Evolutionary conservation across 2,329 filamentous ascomycete genomes (phyloP).

Genomic region (Sarocladium strictum): DNA sequence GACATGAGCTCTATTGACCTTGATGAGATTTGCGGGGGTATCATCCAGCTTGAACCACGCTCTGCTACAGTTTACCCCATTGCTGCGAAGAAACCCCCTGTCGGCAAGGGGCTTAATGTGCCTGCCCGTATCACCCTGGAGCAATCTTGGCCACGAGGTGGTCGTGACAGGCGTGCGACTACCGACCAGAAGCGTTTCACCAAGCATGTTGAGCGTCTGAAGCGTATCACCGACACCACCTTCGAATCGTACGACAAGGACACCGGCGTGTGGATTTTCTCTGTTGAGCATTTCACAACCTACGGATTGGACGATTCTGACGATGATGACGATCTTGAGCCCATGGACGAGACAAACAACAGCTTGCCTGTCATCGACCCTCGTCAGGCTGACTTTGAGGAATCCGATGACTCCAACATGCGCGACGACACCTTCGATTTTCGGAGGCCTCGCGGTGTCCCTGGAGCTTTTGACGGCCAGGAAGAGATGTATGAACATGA

Average conservation of each 20-base stretch:
- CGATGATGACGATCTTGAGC: constrained; percentile 49
- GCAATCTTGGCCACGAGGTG: constrained; percentile 81
- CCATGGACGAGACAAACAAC: constrained; percentile 21
- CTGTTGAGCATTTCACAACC: constrained; percentile 93
- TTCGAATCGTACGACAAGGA: constrained; percentile 76
- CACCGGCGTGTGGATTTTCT: constrained; percentile 85
- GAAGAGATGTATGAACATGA: constrained; percentile 50
- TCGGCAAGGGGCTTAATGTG: constrained; percentile 86
- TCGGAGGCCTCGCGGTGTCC: constrained; percentile 49
- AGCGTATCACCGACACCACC: constrained; percentile 70
- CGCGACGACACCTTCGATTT: constrained; percentile 57
- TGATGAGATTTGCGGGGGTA: constrained; percentile 69
- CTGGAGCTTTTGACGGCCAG: constrained; percentile 73
- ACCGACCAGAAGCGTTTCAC: constrained; percentile 58
- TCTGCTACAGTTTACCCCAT: constrained; percentile 84
- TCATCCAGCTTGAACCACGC: constrained; percentile 71
- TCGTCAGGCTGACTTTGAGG: constrained; percentile 16
- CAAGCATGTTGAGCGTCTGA: constrained; percentile 79
- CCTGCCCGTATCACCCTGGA: constrained; percentile 82
- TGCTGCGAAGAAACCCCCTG: constrained; percentile 69
- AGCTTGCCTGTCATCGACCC: constrained; percentile 17
- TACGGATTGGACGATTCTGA: constrained; percentile 83
- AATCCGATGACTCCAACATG: constrained; percentile 19
- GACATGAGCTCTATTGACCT: constrained; percentile 76
- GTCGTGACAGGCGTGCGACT: constrained; percentile 48